Evolutionary conservation across 306 rosid species (phyloP), one percentile per base, ranked within the genome.

Genomic region (Ormosia emarginata): DNA sequence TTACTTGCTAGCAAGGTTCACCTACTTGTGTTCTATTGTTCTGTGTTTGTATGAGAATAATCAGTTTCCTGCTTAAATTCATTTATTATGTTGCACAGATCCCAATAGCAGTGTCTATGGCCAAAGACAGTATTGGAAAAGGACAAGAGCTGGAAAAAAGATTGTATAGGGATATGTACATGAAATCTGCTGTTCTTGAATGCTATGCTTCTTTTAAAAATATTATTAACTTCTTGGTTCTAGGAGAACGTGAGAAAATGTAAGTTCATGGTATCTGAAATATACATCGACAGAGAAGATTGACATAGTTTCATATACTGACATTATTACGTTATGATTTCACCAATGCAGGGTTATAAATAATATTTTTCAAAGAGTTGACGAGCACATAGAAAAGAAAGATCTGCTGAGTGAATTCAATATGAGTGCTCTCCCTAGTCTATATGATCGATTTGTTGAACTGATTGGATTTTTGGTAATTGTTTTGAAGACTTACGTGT

Each of bases 1-100:
- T 88, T 95, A 81, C 99, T 95, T 90, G 97, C 98, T 72, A 95
- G 98, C 96, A 95, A 88, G 99, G 99, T 95, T 71, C 63, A 73
- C 74, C 39, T 63, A 46, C 65, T 61, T 66, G 12, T 80, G 82
- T 74, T 65, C 59, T 72, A 56, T 52, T 81, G 59, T 77, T 71
- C 15, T 56, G 46, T 40, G 79, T 74, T 75, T 64, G 46, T 43
- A 6, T 32, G 46, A 71, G 65, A 55, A 40, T 14, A 74, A 75
- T 75, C 47, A 65, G 10, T 59, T 64, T 75, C 69, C 40, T 82
- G 73, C 80, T 82, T 58, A 66, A 66, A 36, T 74, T 67, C 57
- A 58, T 68, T 43, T 52, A 59, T 70, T 39, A 79, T 72, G 41
- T 65, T 81, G 14, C 82, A 73, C 77, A 95, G 99, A 92, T 95